Percentiles rank a stretch among this genome's conserved stretches.
phyloP scores from a whole-genome alignment of 2,329 filamentous ascomycete genomes.

The Dactylellina sp. region DNA sequence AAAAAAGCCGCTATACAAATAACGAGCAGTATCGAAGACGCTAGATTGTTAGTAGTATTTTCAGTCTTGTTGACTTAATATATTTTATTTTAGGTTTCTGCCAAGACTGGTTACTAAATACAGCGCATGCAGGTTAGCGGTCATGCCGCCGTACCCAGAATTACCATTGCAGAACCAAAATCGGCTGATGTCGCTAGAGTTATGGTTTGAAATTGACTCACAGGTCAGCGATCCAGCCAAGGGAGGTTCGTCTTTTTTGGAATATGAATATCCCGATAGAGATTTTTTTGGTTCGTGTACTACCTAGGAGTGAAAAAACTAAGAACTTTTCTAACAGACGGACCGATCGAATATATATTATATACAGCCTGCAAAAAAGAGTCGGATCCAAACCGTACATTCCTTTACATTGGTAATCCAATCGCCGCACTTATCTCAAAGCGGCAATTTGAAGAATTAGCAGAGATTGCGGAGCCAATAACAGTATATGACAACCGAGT shows the following conservation, averaged over 20 bases:
- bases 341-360: no score
- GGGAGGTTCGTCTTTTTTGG: conserved; percentile 5
- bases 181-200: conserved; percentile 23
- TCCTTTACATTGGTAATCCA: conserved; percentile 42
- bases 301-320: no score
- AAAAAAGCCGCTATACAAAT: conserved; percentile 13
- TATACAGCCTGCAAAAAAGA: conserved; percentile 45
- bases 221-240: neutral
- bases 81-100: neutral
- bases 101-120: neutral
- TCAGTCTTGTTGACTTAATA: no score
- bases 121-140: conserved; percentile 14
- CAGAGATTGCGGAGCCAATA: conserved; percentile 15
- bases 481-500: conserved; percentile 29
- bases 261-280: conserved; percentile 33
- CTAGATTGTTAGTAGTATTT: conserved; percentile 20
- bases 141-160: conserved; percentile 27
- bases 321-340: no score
- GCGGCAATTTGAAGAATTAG: conserved; percentile 22
- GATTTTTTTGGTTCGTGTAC: conserved; percentile 41
- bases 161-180: neutral
- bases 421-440: conserved; percentile 26
- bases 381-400: conserved; percentile 2
- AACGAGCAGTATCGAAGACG: conserved; percentile 20
- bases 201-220: conserved; percentile 42